Evolutionary conservation across 352 stramenopile species (phyloP), one percentile per base, ranked within the genome.

Genomic region (Phytophthora fragariae): DNA sequence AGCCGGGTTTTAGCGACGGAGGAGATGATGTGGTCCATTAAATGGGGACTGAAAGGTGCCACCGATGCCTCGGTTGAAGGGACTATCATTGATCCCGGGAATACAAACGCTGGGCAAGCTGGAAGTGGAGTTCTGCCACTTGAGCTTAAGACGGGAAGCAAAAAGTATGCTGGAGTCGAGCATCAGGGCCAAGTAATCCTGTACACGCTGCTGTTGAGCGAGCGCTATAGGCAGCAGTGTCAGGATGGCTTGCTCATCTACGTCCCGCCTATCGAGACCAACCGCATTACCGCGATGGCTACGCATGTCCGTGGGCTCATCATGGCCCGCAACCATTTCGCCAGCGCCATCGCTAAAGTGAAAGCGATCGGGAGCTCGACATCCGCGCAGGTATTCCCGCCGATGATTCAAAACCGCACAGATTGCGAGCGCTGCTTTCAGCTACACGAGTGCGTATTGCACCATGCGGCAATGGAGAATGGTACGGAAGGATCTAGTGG

Each of bases 81-180:
- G 7, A 71, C 62, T 8, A 88, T 92, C 57, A 29, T 55, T 19
- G 50, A 52, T 9, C 39, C 19, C 15, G 50, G 57, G 14, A 56
- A 7, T 44, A 44, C 62, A 35, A 46, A 47, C n/a, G n/a, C n/a
- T 50, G 58, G 39, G 1, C n/a, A 27, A 15, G 5, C 58, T n/a
- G 54, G n/a, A 53, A 66, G 60, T 27, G 56, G 76, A 15, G 78
- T 94, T n/a, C 21, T 93, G 3, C 86, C 89, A 15, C 31, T 98
- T 8, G 92, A 98, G 59, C 78, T 98, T 10, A 98, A 98, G 73
- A 98, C 92, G 17, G 92, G 92, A 11, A 97, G 85, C 55, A 91
- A 92, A 60, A 66, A 66, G 41, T 91, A 88, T 52, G 64, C 63
- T 15, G 72, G 76, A 7, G 69, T 81, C 8, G 80, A 95, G 27